Conservation (phyloP, 768 basidiomycete species). For the Tubosaeta sp. region DNA sequence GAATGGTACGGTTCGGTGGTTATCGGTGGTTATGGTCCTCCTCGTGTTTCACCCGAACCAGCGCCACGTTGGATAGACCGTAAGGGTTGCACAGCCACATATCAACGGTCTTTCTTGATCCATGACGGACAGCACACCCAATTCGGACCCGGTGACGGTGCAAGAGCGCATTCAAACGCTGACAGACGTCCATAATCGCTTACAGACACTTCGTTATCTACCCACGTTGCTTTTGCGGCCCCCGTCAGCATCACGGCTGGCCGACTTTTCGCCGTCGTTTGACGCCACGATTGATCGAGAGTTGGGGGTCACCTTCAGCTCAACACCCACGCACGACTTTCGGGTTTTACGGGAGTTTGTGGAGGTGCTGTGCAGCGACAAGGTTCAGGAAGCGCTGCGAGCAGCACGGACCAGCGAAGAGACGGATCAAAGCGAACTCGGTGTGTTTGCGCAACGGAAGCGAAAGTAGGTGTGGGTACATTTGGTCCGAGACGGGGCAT, state of each 20-base stretch:
- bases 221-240: slow-evolving; percentile 43
- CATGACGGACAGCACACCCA: slow-evolving; percentile 1
- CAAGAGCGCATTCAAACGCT: slow-evolving; percentile 45
- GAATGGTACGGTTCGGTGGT: background rate
- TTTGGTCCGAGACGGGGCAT: background rate
- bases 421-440: slow-evolving; percentile 47
- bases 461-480: slow-evolving; percentile 43
- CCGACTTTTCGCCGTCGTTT: slow-evolving; percentile 25
- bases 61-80: slow-evolving; percentile 11
- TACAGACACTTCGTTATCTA: slow-evolving; percentile 44
- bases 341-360: slow-evolving; percentile 44
- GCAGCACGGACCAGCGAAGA: slow-evolving; percentile 53
- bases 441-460: slow-evolving; percentile 45
- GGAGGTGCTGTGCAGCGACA: slow-evolving; percentile 45
- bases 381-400: slow-evolving; percentile 55
- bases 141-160: slow-evolving; percentile 16
- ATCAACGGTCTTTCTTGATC: background rate
- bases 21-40: background rate
- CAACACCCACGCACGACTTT: slow-evolving; percentile 38
- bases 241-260: slow-evolving; percentile 24
- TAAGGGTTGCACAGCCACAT: slow-evolving; percentile 18
- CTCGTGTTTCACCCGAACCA: background rate
- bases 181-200: slow-evolving; percentile 40
- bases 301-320: slow-evolving; percentile 25
- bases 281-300: slow-evolving; percentile 26